Percentiles rank a stretch among this genome's conserved stretches.
phyloP scores from a whole-genome alignment of 2,329 filamentous ascomycete genomes.

The Fusarium transvaalense region DNA sequence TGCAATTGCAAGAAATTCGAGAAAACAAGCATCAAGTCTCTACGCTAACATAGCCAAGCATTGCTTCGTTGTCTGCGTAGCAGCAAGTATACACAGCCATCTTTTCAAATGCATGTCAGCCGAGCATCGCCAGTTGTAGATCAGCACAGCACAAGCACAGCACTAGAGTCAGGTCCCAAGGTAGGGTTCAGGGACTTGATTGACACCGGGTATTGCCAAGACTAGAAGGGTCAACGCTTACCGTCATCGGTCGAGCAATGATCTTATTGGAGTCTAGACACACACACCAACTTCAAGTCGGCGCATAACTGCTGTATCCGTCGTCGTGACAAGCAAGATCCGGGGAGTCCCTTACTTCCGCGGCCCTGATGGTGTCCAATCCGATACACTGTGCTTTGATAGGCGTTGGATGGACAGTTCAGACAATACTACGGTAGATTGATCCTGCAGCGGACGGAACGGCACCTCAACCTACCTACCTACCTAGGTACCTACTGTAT shows the following conservation, averaged over 20 bases:
- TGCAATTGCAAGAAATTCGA: neutral
- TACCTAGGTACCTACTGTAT: too few relatives aligned
- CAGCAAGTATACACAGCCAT: conserved; percentile 33
- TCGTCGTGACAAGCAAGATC: conserved; percentile 38
- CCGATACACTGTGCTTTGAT: conserved; percentile 4
- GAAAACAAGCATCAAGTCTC: conserved; percentile 19
- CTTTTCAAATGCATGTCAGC: conserved; percentile 37
- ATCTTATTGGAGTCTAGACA: conserved; percentile 11
- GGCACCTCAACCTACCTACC: neutral
- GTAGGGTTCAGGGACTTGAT: conserved; percentile 40
- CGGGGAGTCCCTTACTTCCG: conserved; percentile 1
- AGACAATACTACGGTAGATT: conserved; percentile 1
- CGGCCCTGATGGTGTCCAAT: conserved; percentile 13
- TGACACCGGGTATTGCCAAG: conserved; percentile 39
- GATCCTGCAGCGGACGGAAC: neutral
- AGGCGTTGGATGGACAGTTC: conserved; percentile 2
- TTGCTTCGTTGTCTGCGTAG: conserved; percentile 2
- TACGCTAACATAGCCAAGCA: conserved; percentile 10
- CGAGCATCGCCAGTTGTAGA: conserved; percentile 38
- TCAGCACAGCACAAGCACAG: conserved; percentile 32
- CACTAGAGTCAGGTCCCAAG: conserved; percentile 35
- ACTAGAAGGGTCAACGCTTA: conserved; percentile 30
- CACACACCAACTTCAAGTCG: conserved; percentile 19
- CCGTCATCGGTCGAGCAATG: conserved; percentile 38
- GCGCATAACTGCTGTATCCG: conserved; percentile 14